Percentiles rank a stretch among this genome's conserved stretches.
Conservation (phyloP, 164 flowering plant species). For the Buxus sempervirens region DNA sequence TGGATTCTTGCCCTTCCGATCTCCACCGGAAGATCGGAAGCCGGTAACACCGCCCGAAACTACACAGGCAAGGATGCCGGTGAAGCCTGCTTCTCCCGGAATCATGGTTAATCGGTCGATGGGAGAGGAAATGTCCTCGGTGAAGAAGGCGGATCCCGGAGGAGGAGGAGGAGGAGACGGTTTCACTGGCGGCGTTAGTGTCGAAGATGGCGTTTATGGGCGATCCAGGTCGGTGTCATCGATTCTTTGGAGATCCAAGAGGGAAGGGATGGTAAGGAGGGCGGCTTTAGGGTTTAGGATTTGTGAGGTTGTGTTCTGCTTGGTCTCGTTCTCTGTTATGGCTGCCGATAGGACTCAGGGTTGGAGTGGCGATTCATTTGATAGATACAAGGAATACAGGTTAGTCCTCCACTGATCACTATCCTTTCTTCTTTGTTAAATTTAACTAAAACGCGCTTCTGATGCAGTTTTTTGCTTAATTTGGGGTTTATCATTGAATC, state of each 20-base stretch:
- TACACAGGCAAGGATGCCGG: slow-evolving; percentile 9
- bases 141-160: slow-evolving; percentile 15
- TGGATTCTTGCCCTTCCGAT: slow-evolving; percentile 11
- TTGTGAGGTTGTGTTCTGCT: slow-evolving; percentile 53
- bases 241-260: slow-evolving; percentile 35
- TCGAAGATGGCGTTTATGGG: slow-evolving; percentile 29
- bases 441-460: too few species aligned
- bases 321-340: slow-evolving; percentile 90
- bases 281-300: slow-evolving; percentile 69
- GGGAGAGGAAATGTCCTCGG: slow-evolving; percentile 11
- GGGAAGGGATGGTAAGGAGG: slow-evolving; percentile 33
- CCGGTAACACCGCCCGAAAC: background rate
- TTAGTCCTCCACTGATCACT: slow-evolving; percentile 14
- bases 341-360: slow-evolving; percentile 87
- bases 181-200: slow-evolving; percentile 9
- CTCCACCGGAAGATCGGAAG: slow-evolving; percentile 14
- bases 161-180: slow-evolving; percentile 17
- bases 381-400: slow-evolving; percentile 95
- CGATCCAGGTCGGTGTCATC: slow-evolving; percentile 29
- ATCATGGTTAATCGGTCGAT: slow-evolving; percentile 25
- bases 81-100: slow-evolving; percentile 12
- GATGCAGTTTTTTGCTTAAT: too few species aligned
- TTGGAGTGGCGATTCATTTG: slow-evolving; percentile 94
- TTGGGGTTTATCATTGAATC: too few species aligned
- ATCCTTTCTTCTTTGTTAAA: too few species aligned